Evolutionary conservation across 495 filamentous ascomycete species (phyloP), one percentile per base, ranked within the genome.

Genomic region (Chaetomium cochliodes): DNA sequence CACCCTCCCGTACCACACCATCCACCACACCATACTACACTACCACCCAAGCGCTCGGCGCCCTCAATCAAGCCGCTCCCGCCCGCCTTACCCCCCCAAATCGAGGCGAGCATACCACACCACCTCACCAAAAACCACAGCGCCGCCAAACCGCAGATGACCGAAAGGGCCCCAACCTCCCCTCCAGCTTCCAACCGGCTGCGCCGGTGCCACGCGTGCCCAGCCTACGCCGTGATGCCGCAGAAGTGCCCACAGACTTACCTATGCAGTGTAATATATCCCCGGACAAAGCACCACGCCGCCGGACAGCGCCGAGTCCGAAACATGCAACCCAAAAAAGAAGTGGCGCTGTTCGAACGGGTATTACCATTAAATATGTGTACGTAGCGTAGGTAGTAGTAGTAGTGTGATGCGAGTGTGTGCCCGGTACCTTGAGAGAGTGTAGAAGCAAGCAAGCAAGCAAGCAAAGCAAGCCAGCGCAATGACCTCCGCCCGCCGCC

Each of bases 361-460:
- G 23, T 59, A 59, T 59, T 59, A 59, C 23, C 57, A 59, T 59
- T 59, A 59, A 59, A 18, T n/a, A 59, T 50, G 41, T 59, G 44
- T 59, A 49, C 8, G 18, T 20, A 20, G 52, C 37, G 8, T 15
- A n/a, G n/a, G n/a, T n/a, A n/a, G n/a, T n/a, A 22, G 33, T 37
- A 37, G 50, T 6, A 28, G 23, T 52, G 49, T 51, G 51, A 22
- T 47, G 16, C 20, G 44, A 47, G 44, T 47, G 28, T 3, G 28
- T 47, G 33, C 33, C 33, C 33, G 33, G 33, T 6, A 37, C 33
- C 33, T 37, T 12, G 1, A 37, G 28, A 37, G 9, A 37, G 33
- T 37, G 33, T 37, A 37, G 33, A 37, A 37, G 41, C 13, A 44
- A 30, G 9, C 13, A 41, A 12, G 39, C 39, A 41, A 15, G 8